Evolutionary conservation across 164 flowering plant genomes (phyloP), one percentile per base, ranked within the genome.

Genomic region (Vitis rotundifolia): DNA sequence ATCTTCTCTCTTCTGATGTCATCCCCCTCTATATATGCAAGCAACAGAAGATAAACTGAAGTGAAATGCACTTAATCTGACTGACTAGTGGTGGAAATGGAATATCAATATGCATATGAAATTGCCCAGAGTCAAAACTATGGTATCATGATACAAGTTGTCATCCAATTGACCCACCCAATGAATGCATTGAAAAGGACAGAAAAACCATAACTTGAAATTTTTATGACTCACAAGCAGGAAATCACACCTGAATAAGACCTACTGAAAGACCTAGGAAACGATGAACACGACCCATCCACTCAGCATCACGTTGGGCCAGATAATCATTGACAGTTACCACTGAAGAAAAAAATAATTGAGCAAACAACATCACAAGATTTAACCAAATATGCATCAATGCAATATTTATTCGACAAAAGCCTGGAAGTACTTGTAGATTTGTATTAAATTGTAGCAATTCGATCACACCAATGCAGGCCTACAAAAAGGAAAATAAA

Each of bases 241-340:
- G 65, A 31, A 61, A 2, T 48, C 11, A 19, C 12, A 95, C 99
- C 91, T 96, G 97, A 68, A 96, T 89, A 71, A 96, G 95, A 54
- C 99, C 99, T 63, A 96, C 99, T 49, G 99, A 92, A 72, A 96
- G 93, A 73, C 99, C 99, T 54, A 96, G 79, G 74, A 90, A 96
- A 55, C 95, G 94, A 81, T 96, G 98, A 79, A 96, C 91, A 66
- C 87, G 94, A 13, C 99, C 99, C 99, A 96, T 96, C 97, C 99
- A 93, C 73, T 96, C 98, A 72, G 99, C 98, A 88, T 96, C 99
- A 66, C 99, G 91, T 81, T 92, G 97, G 75, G 99, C 99, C 63
- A 96, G 84, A 80, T 96, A 96, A 81, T 96, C 98, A 81, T 96
- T 96, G 70, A 96, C 99, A 10, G 99, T 96, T 49, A 96, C 99